phyloP scores from a whole-genome alignment of 2,329 filamentous ascomycete species.

The Pleurostoma richardsiae region DNA sequence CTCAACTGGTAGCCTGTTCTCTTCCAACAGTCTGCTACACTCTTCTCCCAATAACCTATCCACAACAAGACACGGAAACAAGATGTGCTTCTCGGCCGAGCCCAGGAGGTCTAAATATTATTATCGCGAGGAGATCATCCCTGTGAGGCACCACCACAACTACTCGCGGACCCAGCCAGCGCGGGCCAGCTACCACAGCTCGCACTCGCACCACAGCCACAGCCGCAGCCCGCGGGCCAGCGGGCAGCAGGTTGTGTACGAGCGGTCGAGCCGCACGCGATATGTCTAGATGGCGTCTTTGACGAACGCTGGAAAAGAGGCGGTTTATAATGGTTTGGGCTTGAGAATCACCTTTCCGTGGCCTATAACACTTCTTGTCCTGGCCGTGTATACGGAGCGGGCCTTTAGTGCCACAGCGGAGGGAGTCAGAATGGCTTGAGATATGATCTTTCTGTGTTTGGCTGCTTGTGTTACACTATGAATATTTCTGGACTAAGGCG shows the following conservation, averaged over 20 bases:
- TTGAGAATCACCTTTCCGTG: not conserved
- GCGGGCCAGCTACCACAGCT: slow-evolving; percentile 35
- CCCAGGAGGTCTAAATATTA: slow-evolving; percentile 42
- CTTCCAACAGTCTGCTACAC: no score
- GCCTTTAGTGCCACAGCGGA: no score
- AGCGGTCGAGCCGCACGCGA: slow-evolving; percentile 28
- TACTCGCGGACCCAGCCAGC: slow-evolving; percentile 29
- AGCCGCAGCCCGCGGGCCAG: slow-evolving; percentile 31
- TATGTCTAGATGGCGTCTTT: slow-evolving; percentile 11
- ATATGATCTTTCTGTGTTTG: no score
- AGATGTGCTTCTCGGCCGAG: slow-evolving; percentile 45
- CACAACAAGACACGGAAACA: slow-evolving; percentile 10
- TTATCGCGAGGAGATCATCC: slow-evolving; percentile 49
- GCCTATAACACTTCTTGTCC: not conserved
- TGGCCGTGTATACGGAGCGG: not conserved
- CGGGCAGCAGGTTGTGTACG: slow-evolving; percentile 30
- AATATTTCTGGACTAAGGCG: no score
- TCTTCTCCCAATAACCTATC: no score
- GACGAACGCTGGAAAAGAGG: no score
- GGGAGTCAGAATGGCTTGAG: no score
- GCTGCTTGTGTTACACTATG: no score
- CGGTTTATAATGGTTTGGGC: not conserved
- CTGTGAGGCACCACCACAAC: slow-evolving; percentile 32
- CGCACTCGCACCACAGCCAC: slow-evolving; percentile 17
- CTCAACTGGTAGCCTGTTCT: no score